Evolutionary conservation across 768 basidiomycete species (phyloP), one percentile per base, ranked within the genome.

Genomic region (Serendipita sp.): DNA sequence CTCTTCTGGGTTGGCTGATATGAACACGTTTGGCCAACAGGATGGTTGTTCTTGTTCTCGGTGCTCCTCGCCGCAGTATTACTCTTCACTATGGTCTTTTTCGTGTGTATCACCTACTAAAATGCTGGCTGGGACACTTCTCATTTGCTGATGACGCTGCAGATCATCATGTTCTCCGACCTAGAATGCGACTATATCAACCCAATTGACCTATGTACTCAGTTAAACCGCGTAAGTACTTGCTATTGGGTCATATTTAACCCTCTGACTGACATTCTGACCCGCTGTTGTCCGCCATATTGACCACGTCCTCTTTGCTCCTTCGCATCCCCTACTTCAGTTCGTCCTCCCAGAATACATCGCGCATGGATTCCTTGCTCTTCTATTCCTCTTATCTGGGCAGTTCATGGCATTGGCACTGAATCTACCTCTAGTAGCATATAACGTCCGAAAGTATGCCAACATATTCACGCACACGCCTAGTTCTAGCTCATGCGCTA

Each of bases 141-240:
- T 29, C 6, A 10, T 15, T 3, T 3, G 10, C 29, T n/a, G 1
- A 31, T 18, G 58, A 3, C 18, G 23, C 37, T 2, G 3, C 66
- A 98, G 95, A 97, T 99, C 71, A 98, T 99, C 79, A 98, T 97
- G 95, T 98, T 98, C 80, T 96, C 93, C 48, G 96, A 98, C 78
- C 78, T 98, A 72, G 95, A 97, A 77, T 96, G 92, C 80, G 93
- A 96, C 81, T 98, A 97, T 78, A 95, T 98, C 80, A 99, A 99
- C 76, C 96, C 96, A 62, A 99, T 99, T 83, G 96, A 99, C 75
- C 85, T 98, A 44, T 98, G 96, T 77, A 98, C 98, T 77, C 97
- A 96, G 79, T 85, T 98, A 70, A 98, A 98, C 73, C 90, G 93
- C 76, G 95, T 95, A 68, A 52, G 80, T 75, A 10, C 45, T 31